Conservation (phyloP, 108 stramenopile species). For the Cylindrotheca closterium region DNA sequence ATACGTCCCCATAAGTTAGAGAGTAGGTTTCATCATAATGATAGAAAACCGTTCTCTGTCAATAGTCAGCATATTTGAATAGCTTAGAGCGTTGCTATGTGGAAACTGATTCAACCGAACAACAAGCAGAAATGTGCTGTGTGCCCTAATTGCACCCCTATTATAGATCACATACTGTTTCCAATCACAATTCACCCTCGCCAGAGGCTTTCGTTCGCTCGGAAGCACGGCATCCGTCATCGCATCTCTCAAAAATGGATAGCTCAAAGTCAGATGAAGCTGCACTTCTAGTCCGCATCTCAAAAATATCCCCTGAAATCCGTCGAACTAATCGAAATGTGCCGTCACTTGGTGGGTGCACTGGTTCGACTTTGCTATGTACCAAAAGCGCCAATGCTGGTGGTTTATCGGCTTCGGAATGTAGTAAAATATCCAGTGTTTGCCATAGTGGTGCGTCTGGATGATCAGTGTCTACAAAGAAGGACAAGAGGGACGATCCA, state of each 20-base stretch:
- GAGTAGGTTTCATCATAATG: too few species aligned
- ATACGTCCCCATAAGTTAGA: too few species aligned
- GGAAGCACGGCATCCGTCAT: too few species aligned
- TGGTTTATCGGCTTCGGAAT: constrained; percentile 17
- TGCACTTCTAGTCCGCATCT: constrained; percentile 43
- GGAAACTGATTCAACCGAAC: too few species aligned
- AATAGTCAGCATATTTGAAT: too few species aligned
- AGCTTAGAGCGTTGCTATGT: too few species aligned
- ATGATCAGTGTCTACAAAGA: constrained; percentile 44
- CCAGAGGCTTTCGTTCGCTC: too few species aligned
- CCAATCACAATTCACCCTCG: too few species aligned
- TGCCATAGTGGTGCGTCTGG: constrained; percentile 31
- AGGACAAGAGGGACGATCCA: constrained; percentile 53
- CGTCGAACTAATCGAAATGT: constrained; percentile 38
- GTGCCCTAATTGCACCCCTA: too few species aligned
- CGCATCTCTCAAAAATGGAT: constrained; percentile 26
- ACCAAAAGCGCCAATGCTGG: constrained; percentile 37
- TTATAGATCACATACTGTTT: too few species aligned
- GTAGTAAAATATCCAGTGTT: constrained; percentile 36
- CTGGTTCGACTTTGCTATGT: constrained; percentile 30
- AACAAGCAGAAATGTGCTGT: too few species aligned
- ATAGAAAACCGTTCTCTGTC: too few species aligned
- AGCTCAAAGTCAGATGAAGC: constrained; percentile 50
- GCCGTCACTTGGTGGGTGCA: constrained; percentile 9
- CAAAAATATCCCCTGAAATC: constrained; percentile 48